A percentile compares a stretch with the other conserved stretches of the same genome.
These are phyloP conservation scores for Ramaria rubella DNA, from an alignment of 768 basidiomycete genomes.

Conservation along the genomic window DNA sequence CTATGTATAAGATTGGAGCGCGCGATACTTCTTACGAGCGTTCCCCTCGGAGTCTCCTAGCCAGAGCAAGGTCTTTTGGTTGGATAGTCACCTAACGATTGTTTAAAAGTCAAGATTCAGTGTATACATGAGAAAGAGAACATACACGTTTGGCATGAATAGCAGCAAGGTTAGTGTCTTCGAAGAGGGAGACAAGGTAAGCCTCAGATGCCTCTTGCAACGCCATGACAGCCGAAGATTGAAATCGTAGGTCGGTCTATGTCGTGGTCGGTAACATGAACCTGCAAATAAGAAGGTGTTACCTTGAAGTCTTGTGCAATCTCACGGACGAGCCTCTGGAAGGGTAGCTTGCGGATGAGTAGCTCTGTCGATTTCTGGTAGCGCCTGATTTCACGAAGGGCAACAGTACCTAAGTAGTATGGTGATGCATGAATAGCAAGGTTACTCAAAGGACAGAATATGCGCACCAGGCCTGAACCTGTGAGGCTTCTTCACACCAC, in stretches of 20 bases:
- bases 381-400: conserved; percentile 83
- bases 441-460: too few relatives aligned
- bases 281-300: conserved; percentile 13
- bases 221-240: conserved; percentile 62
- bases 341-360: conserved; percentile 42
- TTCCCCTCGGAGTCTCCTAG: conserved; percentile 43
- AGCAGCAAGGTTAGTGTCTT: conserved; percentile 59
- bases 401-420: too few relatives aligned
- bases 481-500: too few relatives aligned
- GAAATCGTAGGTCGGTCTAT: conserved; percentile 70
- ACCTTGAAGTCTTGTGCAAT: conserved; percentile 48
- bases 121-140: conserved; percentile 31
- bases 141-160: conserved; percentile 52
- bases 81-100: conserved; percentile 52
- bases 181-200: conserved; percentile 67
- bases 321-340: conserved; percentile 46
- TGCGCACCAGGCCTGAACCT: too few relatives aligned
- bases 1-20: too few relatives aligned
- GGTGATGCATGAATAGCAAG: too few relatives aligned
- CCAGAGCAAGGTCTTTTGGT: conserved; percentile 46
- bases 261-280: conserved; percentile 20
- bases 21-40: too few relatives aligned
- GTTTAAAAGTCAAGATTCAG: neutral
- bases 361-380: conserved; percentile 45
- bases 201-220: conserved; percentile 59